Evolutionary conservation across 208 protist genomes (phyloP), one percentile per base, ranked within the genome.

Genomic region (Acanthamoeba healyi): DNA sequence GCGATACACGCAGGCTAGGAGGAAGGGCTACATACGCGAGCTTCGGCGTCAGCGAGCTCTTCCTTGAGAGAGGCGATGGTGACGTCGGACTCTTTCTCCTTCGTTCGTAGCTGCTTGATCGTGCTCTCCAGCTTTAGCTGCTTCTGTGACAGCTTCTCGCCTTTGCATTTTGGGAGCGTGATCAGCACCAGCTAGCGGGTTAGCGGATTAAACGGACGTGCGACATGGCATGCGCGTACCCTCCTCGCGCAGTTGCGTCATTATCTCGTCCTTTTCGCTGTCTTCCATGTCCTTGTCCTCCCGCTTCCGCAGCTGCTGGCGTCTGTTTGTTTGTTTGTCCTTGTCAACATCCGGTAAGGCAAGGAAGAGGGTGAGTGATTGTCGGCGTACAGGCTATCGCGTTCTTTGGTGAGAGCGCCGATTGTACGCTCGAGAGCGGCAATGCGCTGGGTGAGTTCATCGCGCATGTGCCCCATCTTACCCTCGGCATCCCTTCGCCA

Each of bases 131-230:
- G 32, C 36, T 38, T 61, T 3, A 91, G 84, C 56, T 91, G 84
- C 84, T 91, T 91, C 58, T 91, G 14, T 22, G 84, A 61, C 9
- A 91, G 58, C 42, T 91, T 91, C 46, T 91, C 84, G 15, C 84
- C 82, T 90, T 12, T 10, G 14, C 22, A 9, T n/a, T n/a, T n/a
- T n/a, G n/a, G n/a, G n/a, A n/a, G n/a, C n/a, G n/a, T n/a, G n/a
- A n/a, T n/a, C n/a, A n/a, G n/a, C n/a, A n/a, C n/a, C n/a, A n/a
- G n/a, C n/a, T n/a, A n/a, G n/a, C n/a, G n/a, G n/a, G n/a, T n/a
- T n/a, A n/a, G n/a, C n/a, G n/a, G n/a, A n/a, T n/a, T n/a, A n/a
- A n/a, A n/a, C n/a, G n/a, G n/a, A n/a, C n/a, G n/a, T n/a, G n/a
- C n/a, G n/a, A n/a, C n/a, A n/a, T n/a, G n/a, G n/a, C n/a, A n/a